Evolutionary conservation across 345 rosid species (phyloP).

Genomic region (Arabidopsis suecica): DNA sequence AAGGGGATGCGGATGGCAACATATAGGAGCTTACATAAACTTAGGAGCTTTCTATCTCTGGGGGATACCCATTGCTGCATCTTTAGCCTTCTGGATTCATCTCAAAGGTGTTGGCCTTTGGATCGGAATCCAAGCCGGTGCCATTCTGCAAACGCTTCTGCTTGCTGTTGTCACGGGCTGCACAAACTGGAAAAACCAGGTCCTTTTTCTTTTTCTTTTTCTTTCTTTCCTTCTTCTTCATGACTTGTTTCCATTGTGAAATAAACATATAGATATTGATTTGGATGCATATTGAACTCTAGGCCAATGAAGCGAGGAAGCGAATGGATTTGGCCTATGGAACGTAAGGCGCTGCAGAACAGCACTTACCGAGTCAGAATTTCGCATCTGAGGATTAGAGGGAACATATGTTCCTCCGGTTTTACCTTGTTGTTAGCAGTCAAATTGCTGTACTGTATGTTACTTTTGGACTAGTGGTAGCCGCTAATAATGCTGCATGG

Average conservation of each 20-base stretch:
- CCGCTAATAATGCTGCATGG: background rate
- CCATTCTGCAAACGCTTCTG: slow-evolving; percentile 55
- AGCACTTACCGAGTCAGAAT: slow-evolving; percentile 8
- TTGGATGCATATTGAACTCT: slow-evolving; percentile 13
- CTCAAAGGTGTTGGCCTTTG: slow-evolving; percentile 70
- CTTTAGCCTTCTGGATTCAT: slow-evolving; percentile 63
- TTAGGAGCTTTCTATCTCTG: slow-evolving; percentile 69
- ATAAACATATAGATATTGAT: background rate
- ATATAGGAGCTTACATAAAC: slow-evolving; percentile 76
- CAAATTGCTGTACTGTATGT: slow-evolving; percentile 13
- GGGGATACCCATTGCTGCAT: slow-evolving; percentile 68
- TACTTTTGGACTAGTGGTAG: slow-evolving; percentile 15
- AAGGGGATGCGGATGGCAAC: slow-evolving; percentile 93
- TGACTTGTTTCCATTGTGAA: slow-evolving; percentile 20
- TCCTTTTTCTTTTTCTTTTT: slow-evolving; percentile 34
- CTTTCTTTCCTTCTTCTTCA: background rate
- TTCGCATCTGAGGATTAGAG: background rate
- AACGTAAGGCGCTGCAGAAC: background rate
- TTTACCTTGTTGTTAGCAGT: slow-evolving; percentile 19
- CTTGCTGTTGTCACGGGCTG: slow-evolving; percentile 58
- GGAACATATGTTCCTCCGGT: slow-evolving; percentile 2
- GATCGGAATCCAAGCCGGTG: slow-evolving; percentile 75
- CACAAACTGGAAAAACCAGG: slow-evolving; percentile 75
- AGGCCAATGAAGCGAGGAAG: slow-evolving; percentile 37
- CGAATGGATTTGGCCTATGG: slow-evolving; percentile 35